Evolutionary conservation across 345 rosid species (phyloP).

Genomic region (rapeseed (Brassica napus)): DNA sequence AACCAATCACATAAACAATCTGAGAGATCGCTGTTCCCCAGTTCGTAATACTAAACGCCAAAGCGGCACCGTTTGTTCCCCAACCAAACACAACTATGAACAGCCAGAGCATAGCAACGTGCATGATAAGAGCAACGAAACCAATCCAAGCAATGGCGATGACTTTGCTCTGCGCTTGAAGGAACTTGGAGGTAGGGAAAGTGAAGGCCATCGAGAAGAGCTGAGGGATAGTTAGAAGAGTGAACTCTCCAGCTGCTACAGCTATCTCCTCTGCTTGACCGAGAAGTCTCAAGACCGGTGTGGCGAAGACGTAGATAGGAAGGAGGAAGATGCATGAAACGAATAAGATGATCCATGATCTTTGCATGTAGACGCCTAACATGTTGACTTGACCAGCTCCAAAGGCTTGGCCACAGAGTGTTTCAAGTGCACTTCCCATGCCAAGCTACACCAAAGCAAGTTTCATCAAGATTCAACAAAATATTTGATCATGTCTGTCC

Average conservation of each 20-base stretch:
- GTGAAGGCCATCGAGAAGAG: conserved; percentile 63
- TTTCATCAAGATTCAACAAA: background rate
- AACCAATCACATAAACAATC: conserved; percentile 50
- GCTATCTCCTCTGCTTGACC: conserved; percentile 63
- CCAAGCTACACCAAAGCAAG: conserved; percentile 59
- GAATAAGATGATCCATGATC: conserved; percentile 68
- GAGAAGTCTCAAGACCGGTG: conserved; percentile 58
- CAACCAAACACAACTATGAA: conserved; percentile 46
- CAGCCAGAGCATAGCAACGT: conserved; percentile 51
- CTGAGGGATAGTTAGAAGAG: conserved; percentile 57
- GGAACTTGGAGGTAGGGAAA: conserved; percentile 70
- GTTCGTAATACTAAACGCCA: conserved; percentile 52
- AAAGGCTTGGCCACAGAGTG: conserved; percentile 85
- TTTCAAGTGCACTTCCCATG: conserved; percentile 92
- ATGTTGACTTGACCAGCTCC: conserved; percentile 76
- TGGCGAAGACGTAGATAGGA: conserved; percentile 63
- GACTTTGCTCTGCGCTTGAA: conserved; percentile 82
- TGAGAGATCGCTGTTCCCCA: conserved; percentile 56
- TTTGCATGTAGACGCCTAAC: conserved; percentile 81
- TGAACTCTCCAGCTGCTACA: conserved; percentile 58
- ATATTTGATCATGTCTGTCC: too few relatives aligned
- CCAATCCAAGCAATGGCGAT: conserved; percentile 60
- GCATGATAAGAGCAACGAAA: conserved; percentile 43
- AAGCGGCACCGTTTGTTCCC: conserved; percentile 69
- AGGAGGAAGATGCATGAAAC: conserved; percentile 49